These are phyloP conservation scores for Colletotrichum noveboracense DNA, from an alignment of 2,329 filamentous ascomycete genomes.

Conservation along the genomic window DNA sequence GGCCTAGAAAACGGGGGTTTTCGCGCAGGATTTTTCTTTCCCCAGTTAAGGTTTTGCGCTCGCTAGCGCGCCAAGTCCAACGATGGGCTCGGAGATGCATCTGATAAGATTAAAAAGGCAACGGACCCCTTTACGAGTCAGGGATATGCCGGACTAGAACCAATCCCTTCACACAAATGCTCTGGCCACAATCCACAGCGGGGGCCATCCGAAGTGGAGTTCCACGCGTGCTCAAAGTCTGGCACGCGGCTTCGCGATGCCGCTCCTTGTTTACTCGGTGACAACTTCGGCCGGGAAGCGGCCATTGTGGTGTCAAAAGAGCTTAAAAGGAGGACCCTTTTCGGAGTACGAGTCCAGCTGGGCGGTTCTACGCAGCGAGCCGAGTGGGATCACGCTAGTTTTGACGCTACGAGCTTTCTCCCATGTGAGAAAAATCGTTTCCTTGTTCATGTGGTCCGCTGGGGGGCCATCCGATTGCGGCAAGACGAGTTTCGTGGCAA, in stretches of 20 bases:
- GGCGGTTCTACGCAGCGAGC: not conserved
- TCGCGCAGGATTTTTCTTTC: not conserved
- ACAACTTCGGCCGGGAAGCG: not conserved
- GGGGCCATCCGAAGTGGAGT: slow-evolving; percentile 12
- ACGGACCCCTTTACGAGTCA: not conserved
- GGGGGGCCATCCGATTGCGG: not conserved
- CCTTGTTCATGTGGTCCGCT: not conserved
- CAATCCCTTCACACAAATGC: not conserved
- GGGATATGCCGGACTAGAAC: not conserved
- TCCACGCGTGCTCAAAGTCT: not conserved
- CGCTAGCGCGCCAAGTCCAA: slow-evolving; percentile 5
- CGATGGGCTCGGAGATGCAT: slow-evolving; percentile 4
- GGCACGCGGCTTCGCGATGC: not conserved
- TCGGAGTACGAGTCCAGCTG: not conserved
- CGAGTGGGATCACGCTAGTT: not conserved
- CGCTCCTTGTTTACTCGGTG: not conserved
- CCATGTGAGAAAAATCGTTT: not conserved
- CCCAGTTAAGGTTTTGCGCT: not conserved
- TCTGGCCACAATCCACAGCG: not conserved
- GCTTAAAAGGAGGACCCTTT: not conserved
- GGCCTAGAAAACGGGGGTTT: not conserved
- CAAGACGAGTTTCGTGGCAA: not conserved
- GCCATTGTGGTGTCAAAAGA: not conserved
- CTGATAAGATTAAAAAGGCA: slow-evolving; percentile 19
- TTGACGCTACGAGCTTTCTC: not conserved